Percentiles rank a stretch among this genome's conserved stretches.
These are phyloP conservation scores for Megacollybia marginata DNA, from an alignment of 768 basidiomycete genomes.

Conservation along the genomic window DNA sequence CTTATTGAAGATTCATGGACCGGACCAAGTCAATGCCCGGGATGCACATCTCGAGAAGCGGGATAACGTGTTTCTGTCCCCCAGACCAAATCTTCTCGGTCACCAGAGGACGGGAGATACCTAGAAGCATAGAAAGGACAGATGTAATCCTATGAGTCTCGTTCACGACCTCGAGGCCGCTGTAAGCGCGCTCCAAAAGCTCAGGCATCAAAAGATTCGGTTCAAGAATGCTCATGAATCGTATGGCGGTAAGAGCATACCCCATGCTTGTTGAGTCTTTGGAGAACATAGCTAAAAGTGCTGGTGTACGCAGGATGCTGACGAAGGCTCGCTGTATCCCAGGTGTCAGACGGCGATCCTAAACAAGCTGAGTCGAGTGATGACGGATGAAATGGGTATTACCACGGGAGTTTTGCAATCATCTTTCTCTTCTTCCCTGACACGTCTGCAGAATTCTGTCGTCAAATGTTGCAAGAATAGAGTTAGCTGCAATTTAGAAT, in stretches of 20 bases:
- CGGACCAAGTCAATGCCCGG: constrained; percentile 87
- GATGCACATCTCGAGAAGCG: constrained; percentile 80
- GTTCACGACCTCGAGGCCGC: constrained; percentile 87
- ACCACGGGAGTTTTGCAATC: constrained; percentile 77
- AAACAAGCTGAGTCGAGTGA: constrained; percentile 1
- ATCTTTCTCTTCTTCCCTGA: constrained; percentile 68
- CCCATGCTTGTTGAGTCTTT: constrained; percentile 76
- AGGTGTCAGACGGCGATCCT: constrained; percentile 75
- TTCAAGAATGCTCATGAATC: constrained; percentile 71
- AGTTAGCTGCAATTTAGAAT: constrained; percentile 36
- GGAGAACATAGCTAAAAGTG: constrained; percentile 85
- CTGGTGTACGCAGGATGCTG: constrained; percentile 72
- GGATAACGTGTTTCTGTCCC: constrained; percentile 84
- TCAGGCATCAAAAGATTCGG: constrained; percentile 86
- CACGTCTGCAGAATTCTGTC: constrained; percentile 73
- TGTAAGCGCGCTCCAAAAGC: constrained; percentile 83
- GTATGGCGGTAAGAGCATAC: constrained; percentile 76
- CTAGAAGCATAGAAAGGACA: constrained; percentile 77
- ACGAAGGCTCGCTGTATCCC: constrained; percentile 81
- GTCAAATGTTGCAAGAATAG: constrained; percentile 66
- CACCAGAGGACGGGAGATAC: constrained; percentile 67
- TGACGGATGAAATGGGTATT: constrained; percentile 13
- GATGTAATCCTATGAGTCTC: constrained; percentile 95
- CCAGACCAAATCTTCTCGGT: constrained; percentile 74
- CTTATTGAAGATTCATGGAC: neutral